These are phyloP conservation scores for Kazachstania sp. DNA, from an alignment of 1,139 yeast genomes.

Conservation along the genomic window DNA sequence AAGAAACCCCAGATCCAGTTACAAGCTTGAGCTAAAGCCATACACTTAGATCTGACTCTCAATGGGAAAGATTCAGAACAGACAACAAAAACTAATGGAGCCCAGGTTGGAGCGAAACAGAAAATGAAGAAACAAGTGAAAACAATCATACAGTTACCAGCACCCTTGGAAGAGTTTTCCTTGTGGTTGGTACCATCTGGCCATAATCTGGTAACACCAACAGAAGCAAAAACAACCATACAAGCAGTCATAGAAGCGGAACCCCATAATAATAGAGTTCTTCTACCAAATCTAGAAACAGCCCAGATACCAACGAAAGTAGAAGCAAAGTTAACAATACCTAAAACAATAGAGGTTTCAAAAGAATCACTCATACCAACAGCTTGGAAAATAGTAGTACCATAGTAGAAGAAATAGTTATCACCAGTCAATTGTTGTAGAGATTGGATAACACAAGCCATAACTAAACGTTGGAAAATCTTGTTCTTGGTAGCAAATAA, in stretches of 20 bases:
- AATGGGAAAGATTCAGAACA: conserved; percentile 69
- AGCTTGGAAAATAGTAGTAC: conserved; percentile 65
- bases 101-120: conserved; percentile 79
- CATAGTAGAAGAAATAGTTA: conserved; percentile 72
- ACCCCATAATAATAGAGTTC: conserved; percentile 54
- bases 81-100: conserved; percentile 66
- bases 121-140: conserved; percentile 68
- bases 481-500: conserved; percentile 30
- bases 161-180: conserved; percentile 44
- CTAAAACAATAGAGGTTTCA: conserved; percentile 64
- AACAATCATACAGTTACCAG: conserved; percentile 70
- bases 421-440: conserved; percentile 73
- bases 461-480: conserved; percentile 50
- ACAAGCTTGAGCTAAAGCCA: conserved; percentile 61
- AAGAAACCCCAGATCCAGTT: conserved; percentile 75
- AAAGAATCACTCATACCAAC: conserved; percentile 65
- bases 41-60: conserved; percentile 66
- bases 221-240: conserved; percentile 54
- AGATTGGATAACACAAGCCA: conserved; percentile 58
- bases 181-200: conserved; percentile 36
- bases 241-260: conserved; percentile 54
- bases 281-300: conserved; percentile 62
- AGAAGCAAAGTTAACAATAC: conserved; percentile 67
- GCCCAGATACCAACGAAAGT: conserved; percentile 58
- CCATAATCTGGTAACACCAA: conserved; percentile 57